phyloP scores from a whole-genome alignment of 2,329 filamentous ascomycete genomes.

The Aspergillus aculeatus region DNA sequence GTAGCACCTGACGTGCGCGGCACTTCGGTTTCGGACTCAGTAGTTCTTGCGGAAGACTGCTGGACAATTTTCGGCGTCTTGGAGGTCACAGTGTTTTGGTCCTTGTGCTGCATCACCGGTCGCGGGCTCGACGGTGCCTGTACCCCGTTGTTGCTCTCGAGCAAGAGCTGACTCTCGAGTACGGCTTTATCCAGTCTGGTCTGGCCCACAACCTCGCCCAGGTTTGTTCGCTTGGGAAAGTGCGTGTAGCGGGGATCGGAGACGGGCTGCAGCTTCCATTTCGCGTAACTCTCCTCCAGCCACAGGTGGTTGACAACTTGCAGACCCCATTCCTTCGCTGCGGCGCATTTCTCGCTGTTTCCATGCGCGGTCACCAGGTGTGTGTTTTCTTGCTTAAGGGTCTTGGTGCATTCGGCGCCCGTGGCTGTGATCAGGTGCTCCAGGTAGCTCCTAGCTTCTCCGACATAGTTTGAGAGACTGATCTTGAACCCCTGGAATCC shows the following conservation, averaged over 20 bases:
- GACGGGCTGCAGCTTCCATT: slow-evolving; percentile 72
- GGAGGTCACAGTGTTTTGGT: slow-evolving; percentile 31
- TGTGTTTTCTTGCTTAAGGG: slow-evolving; percentile 91
- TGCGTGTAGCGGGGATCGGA: slow-evolving; percentile 75
- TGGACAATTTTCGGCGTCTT: slow-evolving; percentile 21
- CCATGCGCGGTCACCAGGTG: slow-evolving; percentile 90
- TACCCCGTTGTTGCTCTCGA: slow-evolving; percentile 31
- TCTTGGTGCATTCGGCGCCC: slow-evolving; percentile 89
- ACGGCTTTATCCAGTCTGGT: slow-evolving; percentile 74
- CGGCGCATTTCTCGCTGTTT: slow-evolving; percentile 87
- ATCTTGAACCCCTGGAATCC: slow-evolving; percentile 77
- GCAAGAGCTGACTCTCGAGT: slow-evolving; percentile 67
- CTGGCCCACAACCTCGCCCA: slow-evolving; percentile 89
- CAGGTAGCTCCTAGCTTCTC: slow-evolving; percentile 87
- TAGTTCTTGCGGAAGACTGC: slow-evolving; percentile 21
- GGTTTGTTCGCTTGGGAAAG: slow-evolving; percentile 85
- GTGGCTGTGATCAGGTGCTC: slow-evolving; percentile 84
- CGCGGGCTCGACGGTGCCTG: slow-evolving; percentile 17
- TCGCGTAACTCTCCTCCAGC: slow-evolving; percentile 96
- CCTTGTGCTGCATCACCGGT: slow-evolving; percentile 37
- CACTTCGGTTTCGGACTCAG: slow-evolving; percentile 19
- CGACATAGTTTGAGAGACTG: slow-evolving; percentile 93
- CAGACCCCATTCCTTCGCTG: slow-evolving; percentile 89
- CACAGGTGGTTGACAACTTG: slow-evolving; percentile 91
- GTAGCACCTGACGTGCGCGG: slow-evolving; percentile 24